Evolutionary conservation across 2,329 filamentous ascomycete genomes (phyloP), one percentile per base, ranked within the genome.

Genomic region (Fonsecaea multimorphosa): DNA sequence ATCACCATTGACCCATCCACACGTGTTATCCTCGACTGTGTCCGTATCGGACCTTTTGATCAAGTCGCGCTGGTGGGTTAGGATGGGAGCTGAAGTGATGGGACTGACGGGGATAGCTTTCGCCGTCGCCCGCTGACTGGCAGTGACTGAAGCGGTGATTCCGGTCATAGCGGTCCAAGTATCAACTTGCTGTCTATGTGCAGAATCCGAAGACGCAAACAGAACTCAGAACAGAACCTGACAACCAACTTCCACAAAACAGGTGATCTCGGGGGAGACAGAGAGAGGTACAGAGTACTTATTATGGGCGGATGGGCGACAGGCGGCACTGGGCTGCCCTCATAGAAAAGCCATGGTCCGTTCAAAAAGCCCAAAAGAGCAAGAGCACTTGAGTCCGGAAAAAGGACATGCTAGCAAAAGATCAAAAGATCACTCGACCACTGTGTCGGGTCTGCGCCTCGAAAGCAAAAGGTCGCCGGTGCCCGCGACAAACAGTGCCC

Each of bases 1-100:
- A 38, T 63, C 61, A n/a, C 61, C 61, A 52, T 63, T 63, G n/a
- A 63, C 61, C 61, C 61, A 63, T 19, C 61, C 61, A 52, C 61
- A 63, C 16, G 61, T 63, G 38, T 56, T 46, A 19, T 56, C 36
- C 1, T 46, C 53, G 38, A 63, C 53, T 8, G 61, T 63, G 36
- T 56, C 61, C 14, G 36, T 29, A 24, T 24, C 38, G 9, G 38
- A 9, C 32, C 60, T 57, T 32, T 46, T 55, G 34, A 56, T 8
- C n/a, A 63, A 38, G 8, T 57, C 60, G 11, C 56, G 61, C 46
- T 54, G 61, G 44, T 64, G 61, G n/a, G 61, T 60, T 1, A 58
- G 22, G 1, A 31, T 19, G 11, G 61, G 61, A 6, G 61, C 61
- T 24, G 60, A n/a, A 29, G 60, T 63, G 27, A 63, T 63, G 22